phyloP scores from a whole-genome alignment of 306 rosid species.

The Betula pendula region DNA sequence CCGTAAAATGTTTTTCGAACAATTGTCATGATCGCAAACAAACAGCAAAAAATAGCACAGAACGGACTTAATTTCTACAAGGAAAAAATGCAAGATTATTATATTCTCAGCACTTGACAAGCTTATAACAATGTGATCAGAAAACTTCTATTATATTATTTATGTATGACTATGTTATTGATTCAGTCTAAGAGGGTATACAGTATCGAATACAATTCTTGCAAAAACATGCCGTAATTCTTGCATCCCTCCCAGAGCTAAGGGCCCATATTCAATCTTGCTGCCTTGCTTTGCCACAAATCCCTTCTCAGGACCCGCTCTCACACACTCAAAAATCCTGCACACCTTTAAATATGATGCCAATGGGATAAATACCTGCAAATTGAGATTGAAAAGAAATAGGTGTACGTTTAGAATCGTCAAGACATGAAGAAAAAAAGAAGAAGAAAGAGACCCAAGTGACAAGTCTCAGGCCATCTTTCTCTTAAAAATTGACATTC shows the following conservation, averaged over 20 bases:
- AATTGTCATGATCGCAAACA: too few relatives aligned
- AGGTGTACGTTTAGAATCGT: background rate
- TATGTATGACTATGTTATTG: slow-evolving; percentile 22
- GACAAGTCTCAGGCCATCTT: background rate
- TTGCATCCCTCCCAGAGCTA: slow-evolving; percentile 46
- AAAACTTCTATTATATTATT: slow-evolving; percentile 1
- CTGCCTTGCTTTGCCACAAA: slow-evolving; percentile 55
- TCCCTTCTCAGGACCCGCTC: slow-evolving; percentile 24
- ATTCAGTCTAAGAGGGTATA: slow-evolving; percentile 51
- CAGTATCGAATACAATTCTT: slow-evolving; percentile 67
- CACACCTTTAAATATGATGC: slow-evolving; percentile 51
- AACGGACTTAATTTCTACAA: too few relatives aligned
- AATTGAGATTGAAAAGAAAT: slow-evolving; percentile 9
- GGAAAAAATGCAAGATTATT: background rate
- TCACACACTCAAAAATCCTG: slow-evolving; percentile 51
- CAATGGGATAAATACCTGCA: slow-evolving; percentile 76
- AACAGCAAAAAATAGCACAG: too few relatives aligned
- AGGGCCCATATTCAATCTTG: slow-evolving; percentile 48
- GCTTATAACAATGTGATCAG: background rate
- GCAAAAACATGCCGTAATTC: slow-evolving; percentile 75
- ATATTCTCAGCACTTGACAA: background rate
- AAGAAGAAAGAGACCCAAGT: background rate
- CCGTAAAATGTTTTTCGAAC: too few relatives aligned
- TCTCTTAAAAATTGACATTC: background rate
- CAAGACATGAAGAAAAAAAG: background rate